phyloP scores from a whole-genome alignment of 371 early-diverging fungal species.

The Haplosporangium sp. region DNA sequence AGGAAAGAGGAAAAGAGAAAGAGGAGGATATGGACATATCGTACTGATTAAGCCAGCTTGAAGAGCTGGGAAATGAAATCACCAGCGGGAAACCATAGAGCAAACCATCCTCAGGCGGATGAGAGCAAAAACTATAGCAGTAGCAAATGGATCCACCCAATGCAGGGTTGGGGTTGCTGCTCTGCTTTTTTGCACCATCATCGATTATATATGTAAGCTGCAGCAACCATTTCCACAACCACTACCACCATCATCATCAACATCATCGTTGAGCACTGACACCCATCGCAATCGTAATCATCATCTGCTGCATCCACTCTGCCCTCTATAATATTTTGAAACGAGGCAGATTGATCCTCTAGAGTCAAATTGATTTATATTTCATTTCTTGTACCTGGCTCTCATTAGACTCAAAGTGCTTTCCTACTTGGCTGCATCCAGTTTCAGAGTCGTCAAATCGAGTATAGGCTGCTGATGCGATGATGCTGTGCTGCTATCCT shows the following conservation, averaged over 20 bases:
- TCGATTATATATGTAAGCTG: too few relatives aligned
- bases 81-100: neutral
- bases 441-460: neutral
- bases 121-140: too few relatives aligned
- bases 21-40: neutral
- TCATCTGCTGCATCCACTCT: too few relatives aligned
- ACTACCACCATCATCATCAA: too few relatives aligned
- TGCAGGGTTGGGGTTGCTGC: too few relatives aligned
- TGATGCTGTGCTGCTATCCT: constrained; percentile 3
- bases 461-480: neutral
- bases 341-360: neutral
- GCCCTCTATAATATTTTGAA: too few relatives aligned
- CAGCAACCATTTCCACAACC: too few relatives aligned
- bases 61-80: neutral
- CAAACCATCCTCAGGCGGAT: neutral
- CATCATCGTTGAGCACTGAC: too few relatives aligned
- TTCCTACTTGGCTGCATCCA: neutral
- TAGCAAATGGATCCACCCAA: too few relatives aligned
- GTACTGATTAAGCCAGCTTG: neutral
- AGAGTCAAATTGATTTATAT: neutral
- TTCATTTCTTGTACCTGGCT: too few relatives aligned
- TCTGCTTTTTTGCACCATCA: too few relatives aligned
- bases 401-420: neutral
- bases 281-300: too few relatives aligned
- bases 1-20: neutral